Base-by-base conservation (phyloP, 257 asterid species). In the Hygrophila difformis region DNA sequence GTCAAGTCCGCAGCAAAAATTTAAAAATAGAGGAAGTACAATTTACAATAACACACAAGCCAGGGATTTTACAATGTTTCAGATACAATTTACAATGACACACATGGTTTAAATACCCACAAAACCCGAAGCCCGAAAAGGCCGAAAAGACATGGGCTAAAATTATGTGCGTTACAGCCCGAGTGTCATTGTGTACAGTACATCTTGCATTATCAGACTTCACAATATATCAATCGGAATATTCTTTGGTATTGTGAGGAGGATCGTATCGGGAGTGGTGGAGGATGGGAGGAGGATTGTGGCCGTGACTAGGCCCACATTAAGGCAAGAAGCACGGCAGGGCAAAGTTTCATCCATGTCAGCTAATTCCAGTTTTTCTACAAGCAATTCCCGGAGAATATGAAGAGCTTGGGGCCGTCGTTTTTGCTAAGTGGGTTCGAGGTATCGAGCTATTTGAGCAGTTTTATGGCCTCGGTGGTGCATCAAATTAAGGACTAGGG, bases 311-410 rank as follows among this genome's bases (percentile, higher is more conserved):
- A 24, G 33, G 11, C 63, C 62, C 7, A 53, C 59, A 1, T n/a
- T 56, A 6, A 69, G 74, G 1, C 2, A 18, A 0, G 62, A 26
- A 12, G 35, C 54, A 0, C 44, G 48, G 16, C 58, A 39, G 12
- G 70, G 70, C 8, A 38, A 57, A 0, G 7, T 63, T 4, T 68
- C 75, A 6, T 44, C 75, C 21, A 63, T 68, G 67, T 63, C 75
- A 0, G 75, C 60, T 1, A 52, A 34, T 6, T 63, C 60, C 70
- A 68, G 46, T 53, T 68, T 12, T 68, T 26, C 14, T 63, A 68
- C 67, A 68, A 58, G 62, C 67, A 68, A 56, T 62, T 58, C 17
- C 70, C 70, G 0, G 75, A 68, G 37, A 68, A 63, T 23, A 68
- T 68, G 75, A 60, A 67, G 53, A 68, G 75, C 34, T 48, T 68